phyloP scores from a whole-genome alignment of 805 yeast species.

The Brettanomyces sp. region DNA sequence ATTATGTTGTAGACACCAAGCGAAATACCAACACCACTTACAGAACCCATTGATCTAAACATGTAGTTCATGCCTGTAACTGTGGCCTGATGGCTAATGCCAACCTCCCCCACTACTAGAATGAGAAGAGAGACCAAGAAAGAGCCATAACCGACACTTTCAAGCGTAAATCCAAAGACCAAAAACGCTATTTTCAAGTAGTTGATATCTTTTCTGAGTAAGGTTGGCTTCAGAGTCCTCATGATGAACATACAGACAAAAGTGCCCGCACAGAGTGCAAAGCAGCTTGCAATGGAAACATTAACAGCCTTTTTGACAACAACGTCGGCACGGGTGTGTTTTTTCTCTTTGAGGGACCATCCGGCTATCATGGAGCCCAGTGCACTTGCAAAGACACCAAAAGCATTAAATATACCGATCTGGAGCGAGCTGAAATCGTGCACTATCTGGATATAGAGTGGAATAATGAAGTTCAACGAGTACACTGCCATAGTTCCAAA shows the following conservation, averaged over 20 bases:
- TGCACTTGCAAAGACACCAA: conserved; percentile 30
- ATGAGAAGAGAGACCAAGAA: conserved; percentile 30
- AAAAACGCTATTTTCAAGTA: conserved; percentile 13
- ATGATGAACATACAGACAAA: conserved; percentile 10
- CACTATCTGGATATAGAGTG: conserved; percentile 35
- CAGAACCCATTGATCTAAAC: conserved; percentile 41
- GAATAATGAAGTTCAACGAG: conserved; percentile 27
- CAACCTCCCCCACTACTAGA: conserved; percentile 35
- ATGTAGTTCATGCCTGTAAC: conserved; percentile 41
- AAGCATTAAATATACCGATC: conserved; percentile 32
- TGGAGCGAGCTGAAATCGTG: conserved; percentile 29
- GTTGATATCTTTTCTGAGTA: conserved; percentile 8
- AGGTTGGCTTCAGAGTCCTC: conserved; percentile 16
- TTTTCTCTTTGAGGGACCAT: conserved; percentile 19
- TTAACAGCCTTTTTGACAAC: conserved; percentile 15
- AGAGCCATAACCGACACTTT: conserved; percentile 33
- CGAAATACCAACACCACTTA: conserved; percentile 35
- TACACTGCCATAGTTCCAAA: conserved; percentile 30
- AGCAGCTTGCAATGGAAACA: conserved; percentile 16
- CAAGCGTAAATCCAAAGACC: conserved; percentile 20
- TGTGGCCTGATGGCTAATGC: conserved; percentile 36
- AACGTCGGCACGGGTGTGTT: conserved; percentile 5
- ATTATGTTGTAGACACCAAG: conserved; percentile 28
- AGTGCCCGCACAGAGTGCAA: conserved; percentile 15
- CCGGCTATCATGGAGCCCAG: conserved; percentile 33